Evolutionary conservation across 352 stramenopile species (phyloP).

Genomic region (Pythium insidiosum): DNA sequence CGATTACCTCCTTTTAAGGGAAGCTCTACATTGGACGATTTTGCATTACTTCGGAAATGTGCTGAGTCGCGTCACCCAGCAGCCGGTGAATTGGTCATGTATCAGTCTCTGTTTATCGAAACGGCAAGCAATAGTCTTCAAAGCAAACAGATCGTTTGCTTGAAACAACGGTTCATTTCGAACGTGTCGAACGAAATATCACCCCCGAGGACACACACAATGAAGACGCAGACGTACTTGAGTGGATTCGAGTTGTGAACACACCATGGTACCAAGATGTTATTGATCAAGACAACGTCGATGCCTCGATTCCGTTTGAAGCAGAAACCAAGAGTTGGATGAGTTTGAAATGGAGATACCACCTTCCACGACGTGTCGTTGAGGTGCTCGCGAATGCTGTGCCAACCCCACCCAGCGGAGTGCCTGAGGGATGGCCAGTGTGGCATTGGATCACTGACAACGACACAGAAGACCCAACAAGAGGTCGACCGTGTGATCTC

Average conservation of each 20-base stretch:
- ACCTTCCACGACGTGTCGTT: slow-evolving; percentile 46
- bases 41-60: too few relatives aligned
- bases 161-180: slow-evolving; percentile 10
- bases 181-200: too few relatives aligned
- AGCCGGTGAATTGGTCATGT: too few relatives aligned
- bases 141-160: too few relatives aligned
- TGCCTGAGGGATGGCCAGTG: slow-evolving; percentile 51
- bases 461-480: slow-evolving; percentile 1
- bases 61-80: too few relatives aligned
- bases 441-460: slow-evolving; percentile 30
- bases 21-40: too few relatives aligned
- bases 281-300: slow-evolving; percentile 4
- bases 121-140: too few relatives aligned
- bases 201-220: neutral
- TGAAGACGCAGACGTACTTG: slow-evolving; percentile 12
- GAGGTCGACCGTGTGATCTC: slow-evolving; percentile 49
- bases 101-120: too few relatives aligned
- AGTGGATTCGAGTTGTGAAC: slow-evolving; percentile 54
- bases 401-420: slow-evolving; percentile 44
- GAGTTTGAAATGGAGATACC: slow-evolving; percentile 76
- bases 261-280: slow-evolving; percentile 27
- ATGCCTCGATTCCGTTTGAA: slow-evolving; percentile 10
- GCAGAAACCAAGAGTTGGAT: slow-evolving; percentile 67
- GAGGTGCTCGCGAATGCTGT: slow-evolving; percentile 48
- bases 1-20: too few relatives aligned